Conservation (phyloP, 345 rosid genomes). For the Lepidium africanum region DNA sequence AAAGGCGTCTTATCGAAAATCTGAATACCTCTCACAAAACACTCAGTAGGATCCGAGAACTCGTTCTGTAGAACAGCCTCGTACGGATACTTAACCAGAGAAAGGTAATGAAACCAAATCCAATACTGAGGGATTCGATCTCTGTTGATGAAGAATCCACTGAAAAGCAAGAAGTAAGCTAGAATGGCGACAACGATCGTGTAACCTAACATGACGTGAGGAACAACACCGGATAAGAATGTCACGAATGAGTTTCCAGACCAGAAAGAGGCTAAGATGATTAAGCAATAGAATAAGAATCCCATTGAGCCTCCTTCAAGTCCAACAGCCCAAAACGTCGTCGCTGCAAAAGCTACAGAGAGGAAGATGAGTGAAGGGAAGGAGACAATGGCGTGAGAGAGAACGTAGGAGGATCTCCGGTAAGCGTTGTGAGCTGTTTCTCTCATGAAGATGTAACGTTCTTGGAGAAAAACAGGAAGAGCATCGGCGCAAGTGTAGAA, state of each 20-base stretch:
- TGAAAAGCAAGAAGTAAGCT: slow-evolving; percentile 77
- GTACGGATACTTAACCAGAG: slow-evolving; percentile 75
- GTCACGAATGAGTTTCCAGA: slow-evolving; percentile 82
- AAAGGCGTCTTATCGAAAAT: slow-evolving; percentile 72
- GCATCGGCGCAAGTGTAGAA: slow-evolving; percentile 43
- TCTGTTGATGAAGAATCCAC: slow-evolving; percentile 81
- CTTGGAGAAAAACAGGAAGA: slow-evolving; percentile 43
- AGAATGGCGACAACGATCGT: slow-evolving; percentile 61
- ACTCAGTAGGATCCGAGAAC: slow-evolving; percentile 46
- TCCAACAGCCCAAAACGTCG: slow-evolving; percentile 75
- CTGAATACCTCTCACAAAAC: slow-evolving; percentile 69
- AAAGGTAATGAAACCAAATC: slow-evolving; percentile 83
- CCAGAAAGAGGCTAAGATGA: slow-evolving; percentile 70
- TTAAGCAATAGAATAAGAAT: slow-evolving; percentile 51
- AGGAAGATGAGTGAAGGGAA: slow-evolving; percentile 60
- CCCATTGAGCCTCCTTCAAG: slow-evolving; percentile 64
- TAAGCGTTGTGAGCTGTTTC: slow-evolving; percentile 44
- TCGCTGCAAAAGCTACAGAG: slow-evolving; percentile 52
- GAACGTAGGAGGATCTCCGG: slow-evolving; percentile 76
- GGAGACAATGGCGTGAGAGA: slow-evolving; percentile 57
- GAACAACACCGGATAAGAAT: slow-evolving; percentile 67
- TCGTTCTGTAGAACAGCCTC: slow-evolving; percentile 59
- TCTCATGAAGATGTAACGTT: slow-evolving; percentile 79
- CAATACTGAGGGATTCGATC: slow-evolving; percentile 63
- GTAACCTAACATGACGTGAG: slow-evolving; percentile 76